Percentiles rank a stretch among this genome's conserved stretches.
Conservation (phyloP, 176 grass and related monocot genomes). For the Carex littledalei region DNA sequence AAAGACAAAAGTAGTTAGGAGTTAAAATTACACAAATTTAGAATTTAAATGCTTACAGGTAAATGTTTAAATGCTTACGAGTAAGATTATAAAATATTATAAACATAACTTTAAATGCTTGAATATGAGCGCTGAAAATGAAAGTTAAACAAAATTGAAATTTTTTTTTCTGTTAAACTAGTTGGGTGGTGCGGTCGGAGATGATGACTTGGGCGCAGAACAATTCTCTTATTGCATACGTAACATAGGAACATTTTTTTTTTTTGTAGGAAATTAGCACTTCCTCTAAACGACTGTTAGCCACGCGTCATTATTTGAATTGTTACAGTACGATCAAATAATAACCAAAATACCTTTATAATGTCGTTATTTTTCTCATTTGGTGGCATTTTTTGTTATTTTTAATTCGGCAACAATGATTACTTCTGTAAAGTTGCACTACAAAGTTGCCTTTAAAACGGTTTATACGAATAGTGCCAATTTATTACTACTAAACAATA, state of each 20-base stretch:
- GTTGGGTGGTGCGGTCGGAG: too few species aligned
- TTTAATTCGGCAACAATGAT: background rate
- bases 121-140: too few species aligned
- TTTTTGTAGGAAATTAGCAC: background rate
- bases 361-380: background rate
- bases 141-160: too few species aligned
- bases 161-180: too few species aligned
- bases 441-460: background rate
- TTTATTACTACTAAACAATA: background rate
- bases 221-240: background rate
- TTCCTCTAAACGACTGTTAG: background rate
- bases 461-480: background rate
- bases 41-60: too few species aligned
- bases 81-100: too few species aligned
- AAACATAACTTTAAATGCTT: too few species aligned
- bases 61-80: too few species aligned
- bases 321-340: background rate
- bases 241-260: background rate
- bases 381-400: background rate
- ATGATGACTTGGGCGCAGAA: too few species aligned
- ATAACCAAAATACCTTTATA: background rate
- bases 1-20: too few species aligned
- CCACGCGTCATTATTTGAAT: background rate
- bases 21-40: too few species aligned
- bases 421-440: background rate